phyloP scores from a whole-genome alignment of 768 basidiomycete genomes.

The Termitomyces sp. region DNA sequence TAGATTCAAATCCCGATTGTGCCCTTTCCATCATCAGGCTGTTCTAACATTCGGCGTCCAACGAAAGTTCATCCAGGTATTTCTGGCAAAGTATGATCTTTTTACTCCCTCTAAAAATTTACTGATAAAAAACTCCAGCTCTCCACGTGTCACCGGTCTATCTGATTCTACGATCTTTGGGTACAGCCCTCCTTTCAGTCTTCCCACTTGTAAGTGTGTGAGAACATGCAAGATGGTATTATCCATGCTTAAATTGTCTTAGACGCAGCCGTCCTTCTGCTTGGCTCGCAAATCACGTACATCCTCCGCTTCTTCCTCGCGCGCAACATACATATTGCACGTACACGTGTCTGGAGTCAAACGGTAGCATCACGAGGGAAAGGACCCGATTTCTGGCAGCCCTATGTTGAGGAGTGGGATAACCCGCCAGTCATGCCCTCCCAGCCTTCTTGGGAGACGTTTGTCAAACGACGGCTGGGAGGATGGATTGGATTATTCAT shows the following conservation, averaged over 20 bases:
- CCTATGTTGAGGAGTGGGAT: constrained; percentile 80
- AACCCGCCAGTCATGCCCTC: constrained; percentile 39
- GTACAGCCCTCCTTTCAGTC: constrained; percentile 54
- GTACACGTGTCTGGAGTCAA: constrained; percentile 73
- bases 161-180: constrained; percentile 63
- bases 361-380: constrained; percentile 83
- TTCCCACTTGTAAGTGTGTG: constrained; percentile 53
- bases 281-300: constrained; percentile 67
- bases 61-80: constrained; percentile 54
- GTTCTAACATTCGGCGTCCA: constrained; percentile 70
- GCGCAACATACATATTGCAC: constrained; percentile 76
- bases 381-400: constrained; percentile 76
- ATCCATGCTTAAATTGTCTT: background rate
- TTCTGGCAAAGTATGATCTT: constrained; percentile 48
- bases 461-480: constrained; percentile 27
- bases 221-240: background rate
- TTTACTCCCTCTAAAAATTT: background rate
- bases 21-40: constrained; percentile 32
- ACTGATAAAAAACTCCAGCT: constrained; percentile 29
- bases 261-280: constrained; percentile 73
- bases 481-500: constrained; percentile 35
- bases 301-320: constrained; percentile 82
- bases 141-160: constrained; percentile 57
- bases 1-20: background rate
- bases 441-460: constrained; percentile 22